A percentile compares a stretch with the other conserved stretches of the same genome.
phyloP scores from a whole-genome alignment of 805 yeast species.

The Saturnispora kantuleensis region DNA sequence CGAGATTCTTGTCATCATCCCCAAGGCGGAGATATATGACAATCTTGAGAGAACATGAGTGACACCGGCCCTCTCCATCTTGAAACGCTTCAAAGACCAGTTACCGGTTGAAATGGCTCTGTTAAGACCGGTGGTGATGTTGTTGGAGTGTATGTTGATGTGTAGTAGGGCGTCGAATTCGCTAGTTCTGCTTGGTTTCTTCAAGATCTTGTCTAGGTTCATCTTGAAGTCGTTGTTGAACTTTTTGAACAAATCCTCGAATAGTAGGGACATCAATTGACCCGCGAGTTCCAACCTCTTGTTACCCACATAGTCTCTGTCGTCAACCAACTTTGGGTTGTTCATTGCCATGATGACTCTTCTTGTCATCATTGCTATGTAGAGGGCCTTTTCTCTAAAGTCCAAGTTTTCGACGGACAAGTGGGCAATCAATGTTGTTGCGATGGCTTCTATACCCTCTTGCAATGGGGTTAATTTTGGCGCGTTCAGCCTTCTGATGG shows the following conservation, averaged over 20 bases:
- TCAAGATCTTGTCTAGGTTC: constrained; percentile 84
- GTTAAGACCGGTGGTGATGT: constrained; percentile 88
- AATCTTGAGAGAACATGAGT: constrained; percentile 90
- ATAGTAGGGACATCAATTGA: constrained; percentile 85
- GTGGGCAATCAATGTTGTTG: constrained; percentile 94
- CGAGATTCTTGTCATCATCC: constrained; percentile 99
- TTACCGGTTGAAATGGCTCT: constrained; percentile 98
- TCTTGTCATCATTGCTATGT: constrained; percentile 93
- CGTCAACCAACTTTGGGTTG: constrained; percentile 93
- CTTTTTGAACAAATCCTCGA: constrained; percentile 95
- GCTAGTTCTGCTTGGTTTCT: constrained; percentile 87
- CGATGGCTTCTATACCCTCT: constrained; percentile 95
- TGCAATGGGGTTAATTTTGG: constrained; percentile 74
- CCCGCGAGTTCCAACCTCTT: constrained; percentile 96
- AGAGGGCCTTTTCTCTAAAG: constrained; percentile 88
- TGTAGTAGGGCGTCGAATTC: constrained; percentile 90
- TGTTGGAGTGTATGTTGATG: constrained; percentile 84
- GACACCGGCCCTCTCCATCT: constrained; percentile 99
- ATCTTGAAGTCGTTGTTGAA: constrained; percentile 93
- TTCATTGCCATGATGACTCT: constrained; percentile 93
- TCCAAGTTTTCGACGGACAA: constrained; percentile 73
- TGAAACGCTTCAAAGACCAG: constrained; percentile 97
- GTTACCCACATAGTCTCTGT: constrained; percentile 97
- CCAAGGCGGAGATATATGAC: constrained; percentile 88
- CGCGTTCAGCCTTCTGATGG: constrained; percentile 77